These are phyloP conservation scores for rapeseed (Brassica napus) DNA, from an alignment of 345 rosid species.

Conservation along the genomic window Da-Ae NC_063446.1:26956001-26956500, in stretches of 20 bases:
- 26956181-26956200: neutral
- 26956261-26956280: neutral
- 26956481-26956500: neutral
- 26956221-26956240: too few relatives aligned
- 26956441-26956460: conserved; percentile 6
- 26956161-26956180: neutral
- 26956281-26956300: neutral
- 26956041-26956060: neutral
- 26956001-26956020: neutral
- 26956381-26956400: neutral
- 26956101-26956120: neutral
- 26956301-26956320: neutral
- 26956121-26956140: neutral
- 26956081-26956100: neutral
- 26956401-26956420: neutral
- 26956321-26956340: neutral
- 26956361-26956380: neutral
- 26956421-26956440: conserved; percentile 17
- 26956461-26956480: neutral
- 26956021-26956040: conserved; percentile 25
- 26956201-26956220: neutral
- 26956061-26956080: neutral
- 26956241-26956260: neutral
- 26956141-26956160: neutral
- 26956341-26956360: neutral